phyloP scores from a whole-genome alignment of 179 eudicot species.

The Carnegiea gigantea region DNA sequence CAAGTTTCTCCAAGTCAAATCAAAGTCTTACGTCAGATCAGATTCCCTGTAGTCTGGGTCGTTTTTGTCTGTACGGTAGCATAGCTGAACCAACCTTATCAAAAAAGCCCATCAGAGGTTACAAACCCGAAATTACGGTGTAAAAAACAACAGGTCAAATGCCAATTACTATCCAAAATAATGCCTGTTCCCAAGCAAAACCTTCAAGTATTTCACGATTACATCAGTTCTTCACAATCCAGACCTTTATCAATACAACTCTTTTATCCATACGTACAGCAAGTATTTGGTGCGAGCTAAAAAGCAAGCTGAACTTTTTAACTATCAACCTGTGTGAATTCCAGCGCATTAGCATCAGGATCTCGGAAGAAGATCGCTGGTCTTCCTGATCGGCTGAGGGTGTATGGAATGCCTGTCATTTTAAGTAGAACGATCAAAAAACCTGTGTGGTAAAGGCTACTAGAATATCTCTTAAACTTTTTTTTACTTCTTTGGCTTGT shows the following conservation, averaged over 20 bases:
- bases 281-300: not conserved
- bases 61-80: not conserved
- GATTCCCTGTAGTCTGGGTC: not conserved
- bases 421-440: not conserved
- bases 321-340: slow-evolving; percentile 66
- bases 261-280: slow-evolving; percentile 23
- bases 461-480: not conserved
- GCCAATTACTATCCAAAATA: not conserved
- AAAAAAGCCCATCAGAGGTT: not conserved
- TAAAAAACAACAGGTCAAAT: not conserved
- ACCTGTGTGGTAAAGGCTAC: not conserved
- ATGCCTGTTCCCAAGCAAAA: not conserved
- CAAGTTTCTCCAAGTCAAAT: not conserved
- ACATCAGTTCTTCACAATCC: not conserved
- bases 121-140: not conserved
- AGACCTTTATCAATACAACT: not conserved
- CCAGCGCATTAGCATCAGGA: slow-evolving; percentile 93
- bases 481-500: no score
- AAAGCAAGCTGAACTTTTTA: slow-evolving; percentile 10
- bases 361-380: slow-evolving; percentile 91
- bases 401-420: slow-evolving; percentile 74
- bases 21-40: not conserved
- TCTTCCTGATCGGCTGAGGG: slow-evolving; percentile 91
- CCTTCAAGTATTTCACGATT: not conserved
- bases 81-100: not conserved